Percentiles rank a stretch among this genome's conserved stretches.
Evolutionary conservation across 1,284 basidiomycete species (phyloP).

Genomic region (Cryptococcus wingfieldii): DNA sequence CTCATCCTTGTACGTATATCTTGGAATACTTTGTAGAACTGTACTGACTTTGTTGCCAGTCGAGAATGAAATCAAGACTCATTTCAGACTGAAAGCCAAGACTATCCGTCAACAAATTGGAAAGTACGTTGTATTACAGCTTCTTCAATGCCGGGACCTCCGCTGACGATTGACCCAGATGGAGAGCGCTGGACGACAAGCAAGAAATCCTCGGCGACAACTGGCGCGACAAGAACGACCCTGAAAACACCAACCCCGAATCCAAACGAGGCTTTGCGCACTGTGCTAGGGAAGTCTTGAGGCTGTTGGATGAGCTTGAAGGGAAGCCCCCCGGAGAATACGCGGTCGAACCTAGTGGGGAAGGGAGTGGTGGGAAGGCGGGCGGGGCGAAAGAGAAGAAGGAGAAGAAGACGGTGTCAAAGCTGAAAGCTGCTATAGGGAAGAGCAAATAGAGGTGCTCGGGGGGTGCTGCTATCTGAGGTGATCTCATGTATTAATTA

Average conservation of each 20-base stretch:
- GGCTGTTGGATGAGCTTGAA: slow-evolving; percentile 26
- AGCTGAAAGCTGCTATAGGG: too few species aligned
- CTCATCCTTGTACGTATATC: slow-evolving; percentile 46
- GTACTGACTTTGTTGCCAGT: slow-evolving; percentile 51
- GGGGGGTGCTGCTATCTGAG: too few species aligned
- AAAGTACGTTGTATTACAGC: slow-evolving; percentile 48
- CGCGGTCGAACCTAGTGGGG: neutral
- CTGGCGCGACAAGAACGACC: neutral
- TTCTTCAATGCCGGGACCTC: neutral
- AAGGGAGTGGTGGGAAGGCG: neutral
- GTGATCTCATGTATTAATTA: too few species aligned
- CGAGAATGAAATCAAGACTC: slow-evolving; percentile 74
- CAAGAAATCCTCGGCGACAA: slow-evolving; percentile 6
- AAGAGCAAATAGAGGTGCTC: too few species aligned
- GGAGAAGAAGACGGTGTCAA: neutral
- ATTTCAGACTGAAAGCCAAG: slow-evolving; percentile 78
- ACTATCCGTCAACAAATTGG: slow-evolving; percentile 70
- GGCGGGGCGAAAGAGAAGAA: neutral
- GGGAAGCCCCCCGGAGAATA: neutral
- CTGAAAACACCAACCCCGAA: neutral
- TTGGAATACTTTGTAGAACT: neutral
- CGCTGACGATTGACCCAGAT: slow-evolving; percentile 10
- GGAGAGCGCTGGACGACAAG: slow-evolving; percentile 33
- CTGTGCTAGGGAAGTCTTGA: slow-evolving; percentile 16
- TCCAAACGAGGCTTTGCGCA: slow-evolving; percentile 16